Conservation (phyloP, 176 grass and related monocot species). For the Oryza glaberrima region DNA sequence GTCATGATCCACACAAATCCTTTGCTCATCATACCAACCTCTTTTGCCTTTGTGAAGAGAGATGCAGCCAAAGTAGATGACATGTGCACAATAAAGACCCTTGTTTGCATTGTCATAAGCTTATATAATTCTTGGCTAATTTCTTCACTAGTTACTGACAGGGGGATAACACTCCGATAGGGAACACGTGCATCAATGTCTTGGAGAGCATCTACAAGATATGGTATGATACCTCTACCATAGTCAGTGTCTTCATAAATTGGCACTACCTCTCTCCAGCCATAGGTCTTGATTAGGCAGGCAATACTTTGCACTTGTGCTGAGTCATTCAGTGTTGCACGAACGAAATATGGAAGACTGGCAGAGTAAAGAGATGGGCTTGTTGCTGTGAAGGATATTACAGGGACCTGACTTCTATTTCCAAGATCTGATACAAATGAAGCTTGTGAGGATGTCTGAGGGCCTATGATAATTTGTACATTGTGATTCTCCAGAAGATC, state of each 20-base stretch:
- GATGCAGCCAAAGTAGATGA: conserved; percentile 31
- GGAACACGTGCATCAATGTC: conserved; percentile 31
- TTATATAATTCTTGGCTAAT: conserved; percentile 56
- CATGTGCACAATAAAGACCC: conserved; percentile 63
- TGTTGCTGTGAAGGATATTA: conserved; percentile 60
- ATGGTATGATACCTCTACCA: conserved; percentile 57
- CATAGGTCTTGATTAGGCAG: conserved; percentile 47
- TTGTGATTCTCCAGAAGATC: conserved; percentile 51
- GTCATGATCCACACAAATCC: conserved; percentile 66
- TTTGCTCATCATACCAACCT: conserved; percentile 64
- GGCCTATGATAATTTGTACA: conserved; percentile 56
- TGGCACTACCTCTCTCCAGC: conserved; percentile 56
- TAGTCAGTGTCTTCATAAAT: conserved; percentile 58
- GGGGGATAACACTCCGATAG: conserved; percentile 37
- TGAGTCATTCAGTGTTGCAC: conserved; percentile 49
- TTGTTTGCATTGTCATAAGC: conserved; percentile 67
- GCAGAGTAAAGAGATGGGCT: conserved; percentile 40
- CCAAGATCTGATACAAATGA: conserved; percentile 50
- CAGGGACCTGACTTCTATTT: conserved; percentile 49
- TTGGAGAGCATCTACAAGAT: conserved; percentile 46
- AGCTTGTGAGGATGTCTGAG: conserved; percentile 58
- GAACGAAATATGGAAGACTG: conserved; percentile 50
- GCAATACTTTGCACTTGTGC: conserved; percentile 49
- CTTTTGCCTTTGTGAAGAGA: conserved; percentile 52
- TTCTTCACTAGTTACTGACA: conserved; percentile 42